Base-by-base conservation (phyloP, 2,329 filamentous ascomycete genomes). In the Fusarium subtropicale region DNA sequence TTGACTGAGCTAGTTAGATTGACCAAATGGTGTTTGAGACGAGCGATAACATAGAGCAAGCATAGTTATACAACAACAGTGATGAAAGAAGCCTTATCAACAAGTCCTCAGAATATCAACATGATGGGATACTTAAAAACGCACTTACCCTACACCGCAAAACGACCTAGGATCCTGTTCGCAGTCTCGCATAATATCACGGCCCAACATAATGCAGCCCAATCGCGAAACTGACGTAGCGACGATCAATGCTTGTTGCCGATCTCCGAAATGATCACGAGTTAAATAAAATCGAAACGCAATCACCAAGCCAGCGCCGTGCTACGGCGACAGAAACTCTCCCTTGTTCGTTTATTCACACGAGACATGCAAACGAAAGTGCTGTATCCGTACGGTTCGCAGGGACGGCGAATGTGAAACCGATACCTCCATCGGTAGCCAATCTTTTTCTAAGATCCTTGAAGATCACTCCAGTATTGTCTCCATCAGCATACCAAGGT, bases 231-330 rank as follows among this genome's bases (percentile, higher is more conserved):
- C 50, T 34, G 36, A 67, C 31, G 47, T n/a, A 51, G 50, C 30
- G 33, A 36, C 20, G 34, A 65, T 54, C 41, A 41, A 53, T 69
- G 63, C 54, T 50, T 60, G 54, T 24, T 55, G 57, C 64, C 63
- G 67, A 69, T 69, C 58, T 64, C 44, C 46, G 58, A 50, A 51
- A 33, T 30, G 36, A 39, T 34, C 20, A 34, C 30, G 60, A 56
- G 58, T 48, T 52, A 28, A 38, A 63, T 36, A 30, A 28, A 28
- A 33, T 39, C 33, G 42, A 39, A 59, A 46, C 42, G 30, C 30
- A 33, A 39, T 64, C 22, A 20, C 31, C 39, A 59, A 44, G 15
- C 36, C n/a, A 33, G 28, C 16, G 22, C 33, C 26, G 31, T 47
- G 26, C 42, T 31, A 30, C 24, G 18, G 13, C 20, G 24, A 41